Base-by-base conservation (phyloP, 768 basidiomycete genomes). In the Leccinum sublutescens region DNA sequence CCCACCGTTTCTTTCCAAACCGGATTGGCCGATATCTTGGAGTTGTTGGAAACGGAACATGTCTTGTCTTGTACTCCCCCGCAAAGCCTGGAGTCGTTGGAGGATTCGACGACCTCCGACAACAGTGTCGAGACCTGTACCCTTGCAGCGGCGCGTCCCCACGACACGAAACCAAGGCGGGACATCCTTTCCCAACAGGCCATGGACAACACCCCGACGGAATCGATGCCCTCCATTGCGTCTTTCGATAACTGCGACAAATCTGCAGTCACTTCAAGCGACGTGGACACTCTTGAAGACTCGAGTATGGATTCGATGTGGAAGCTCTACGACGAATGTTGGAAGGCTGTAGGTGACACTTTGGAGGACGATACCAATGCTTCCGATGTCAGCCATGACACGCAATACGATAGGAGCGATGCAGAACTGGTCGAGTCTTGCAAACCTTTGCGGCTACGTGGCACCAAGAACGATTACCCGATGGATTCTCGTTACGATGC, bases 261-360 rank as follows among this genome's bases (percentile, higher is more conserved):
- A 45, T 43, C 38, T 5, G 36, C 2, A 23, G 21, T 14, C 11
- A 5, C 2, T 47, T 17, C 27, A 25, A 33, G 2, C 15, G 33
- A 52, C 11, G 7, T 6, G 21, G 31, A 56, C 14, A 15, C 6
- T 15, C 21, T 29, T 15, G 3, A 29, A 11, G 34, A 54, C 11
- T 52, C 49, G 8, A 54, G 56, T 11, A 10, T 3, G 29, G 58
- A 62, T 23, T 17, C 57, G 2, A 68, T 70, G 61, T 55, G 50
- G 14, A 56, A n/a, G 21, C 51, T 65, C 5, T 60, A 63, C 15
- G 53, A 9, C 5, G 38, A 40, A 3, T 40, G 38, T 9, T 40
- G 0, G 38, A 40, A 40, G 38, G 38, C 38, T n/a, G 38, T 40
- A 3, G 38, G 38, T 17, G 17, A 40, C 3, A 40, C 38, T 40